Base-by-base conservation (phyloP, 805 yeast genomes). In the Ogataea parapolymorpha region DNA sequence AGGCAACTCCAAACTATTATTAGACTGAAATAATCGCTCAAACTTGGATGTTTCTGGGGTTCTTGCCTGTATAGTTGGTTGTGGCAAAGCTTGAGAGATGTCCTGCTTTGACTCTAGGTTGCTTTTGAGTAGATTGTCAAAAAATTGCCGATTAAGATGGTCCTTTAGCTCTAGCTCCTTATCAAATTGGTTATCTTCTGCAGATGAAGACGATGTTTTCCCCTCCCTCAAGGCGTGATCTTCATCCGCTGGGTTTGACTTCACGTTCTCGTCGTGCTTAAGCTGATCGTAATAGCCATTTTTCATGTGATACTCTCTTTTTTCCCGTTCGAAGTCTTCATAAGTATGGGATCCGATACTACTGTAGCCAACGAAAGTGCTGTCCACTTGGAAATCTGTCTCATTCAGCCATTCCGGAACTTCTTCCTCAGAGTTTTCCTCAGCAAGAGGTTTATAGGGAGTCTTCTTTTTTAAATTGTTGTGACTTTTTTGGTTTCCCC, bases 391-490 rank as follows among this genome's bases (percentile, higher is more conserved):
- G 45, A 61, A 61, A 37, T 61, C 62, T 2, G 61, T 54, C 29
- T 60, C 66, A 14, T 51, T 55, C 26, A 54, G 45, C 66, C 66
- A 61, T 36, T 54, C 63, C 1, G 65, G 65, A 10, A 35, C 35
- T 12, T 49, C 58, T 4, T 56, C 60, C 7, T 51, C 55, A 2
- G 22, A 23, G 4, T 32, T 34, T 9, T 46, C 54, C 28, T 39
- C 44, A n/a, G 23, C 10, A 11, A 18, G 10, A n/a, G 33, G 14
- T 24, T 24, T 29, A 25, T 37, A 20, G 9, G 13, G 13, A 12
- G 34, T 29, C 30, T 36, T 39, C 25, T 39, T 48, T 42, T 38
- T 37, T 36, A 6, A 23, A 10, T 17, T 26, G 27, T 26, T 42
- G 17, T 37, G 38, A 10, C 24, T n/a, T 11, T 34, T 34, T 17